Evolutionary conservation across 2,329 filamentous ascomycete genomes (phyloP).

Genomic region (Triangularia verruculosa): DNA sequence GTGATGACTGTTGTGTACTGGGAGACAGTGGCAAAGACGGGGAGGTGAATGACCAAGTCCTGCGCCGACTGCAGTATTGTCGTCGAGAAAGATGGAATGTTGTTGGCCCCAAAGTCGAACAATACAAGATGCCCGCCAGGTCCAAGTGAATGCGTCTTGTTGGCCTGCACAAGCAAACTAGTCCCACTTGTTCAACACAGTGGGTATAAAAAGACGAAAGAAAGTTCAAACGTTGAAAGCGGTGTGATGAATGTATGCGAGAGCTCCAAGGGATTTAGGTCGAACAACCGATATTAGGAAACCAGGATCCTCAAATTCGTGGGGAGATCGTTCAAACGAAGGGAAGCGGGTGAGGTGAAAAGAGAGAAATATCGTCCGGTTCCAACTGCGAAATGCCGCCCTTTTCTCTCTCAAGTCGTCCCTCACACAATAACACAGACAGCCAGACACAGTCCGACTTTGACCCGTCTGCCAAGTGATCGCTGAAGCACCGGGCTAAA

Average conservation of each 20-base stretch:
- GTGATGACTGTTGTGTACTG: not conserved
- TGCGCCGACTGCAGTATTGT: not conserved
- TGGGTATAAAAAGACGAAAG: not conserved
- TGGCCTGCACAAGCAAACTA: not conserved
- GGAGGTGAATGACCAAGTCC: not conserved
- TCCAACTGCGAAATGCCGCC: not conserved
- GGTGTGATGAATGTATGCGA: not conserved
- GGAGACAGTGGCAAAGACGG: not conserved
- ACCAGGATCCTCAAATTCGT: not conserved
- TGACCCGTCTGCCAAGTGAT: not conserved
- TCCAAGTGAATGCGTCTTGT: not conserved
- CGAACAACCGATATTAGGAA: not conserved
- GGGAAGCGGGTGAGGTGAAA: not conserved
- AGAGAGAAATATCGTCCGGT: not conserved
- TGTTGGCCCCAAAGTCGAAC: not conserved
- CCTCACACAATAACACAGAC: not conserved
- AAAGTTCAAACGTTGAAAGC: not conserved
- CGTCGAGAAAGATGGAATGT: not conserved
- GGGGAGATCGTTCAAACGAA: not conserved
- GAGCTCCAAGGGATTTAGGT: not conserved
- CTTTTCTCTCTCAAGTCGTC: not conserved
- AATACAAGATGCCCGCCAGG: not conserved
- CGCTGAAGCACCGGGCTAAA: not conserved
- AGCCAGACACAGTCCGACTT: not conserved
- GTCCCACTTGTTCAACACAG: not conserved